Percentiles rank a stretch among this genome's conserved stretches.
Conservation (phyloP, 306 rosid genomes). For the Cicer cuneatum region DNA sequence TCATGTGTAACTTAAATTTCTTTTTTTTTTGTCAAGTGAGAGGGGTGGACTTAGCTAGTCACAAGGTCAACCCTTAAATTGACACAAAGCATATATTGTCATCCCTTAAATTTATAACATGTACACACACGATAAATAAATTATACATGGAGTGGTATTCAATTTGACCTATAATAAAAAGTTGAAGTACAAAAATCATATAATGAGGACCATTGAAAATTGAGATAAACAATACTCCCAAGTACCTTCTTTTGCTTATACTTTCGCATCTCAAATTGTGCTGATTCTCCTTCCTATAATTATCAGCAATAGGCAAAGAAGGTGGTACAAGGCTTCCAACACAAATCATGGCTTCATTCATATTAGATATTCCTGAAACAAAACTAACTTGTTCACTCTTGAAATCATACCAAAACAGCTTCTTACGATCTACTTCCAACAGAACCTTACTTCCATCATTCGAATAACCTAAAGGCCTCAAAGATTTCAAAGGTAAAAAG, state of each 20-base stretch:
- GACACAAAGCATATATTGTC: not conserved
- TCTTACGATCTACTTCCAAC: conserved; percentile 50
- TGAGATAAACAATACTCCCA: not conserved
- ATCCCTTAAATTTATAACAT: not conserved
- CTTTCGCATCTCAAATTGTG: conserved; percentile 30
- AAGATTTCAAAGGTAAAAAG: conserved; percentile 34
- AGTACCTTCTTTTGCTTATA: conserved; percentile 56
- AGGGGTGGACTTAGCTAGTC: conserved; percentile 7
- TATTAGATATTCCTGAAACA: conserved; percentile 49
- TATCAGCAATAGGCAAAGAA: conserved; percentile 27
- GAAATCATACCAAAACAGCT: conserved; percentile 65
- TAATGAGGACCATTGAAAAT: conserved; percentile 2
- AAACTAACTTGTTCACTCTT: conserved; percentile 13
- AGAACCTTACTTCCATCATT: conserved; percentile 50
- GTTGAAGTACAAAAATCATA: not conserved
- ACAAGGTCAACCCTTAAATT: conserved; percentile 36
- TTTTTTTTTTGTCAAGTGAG: not conserved
- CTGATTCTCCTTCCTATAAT: conserved; percentile 18
- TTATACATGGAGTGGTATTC: not conserved
- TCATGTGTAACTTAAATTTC: not conserved
- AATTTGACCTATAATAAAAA: conserved; percentile 8
- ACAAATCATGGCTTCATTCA: conserved; percentile 57
- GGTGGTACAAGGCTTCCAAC: conserved; percentile 64
- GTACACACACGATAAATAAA: not conserved
- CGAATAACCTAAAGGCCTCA: conserved; percentile 67